Conservation (phyloP, 208 protist species). For the Acanthamoeba royreba region DNA sequence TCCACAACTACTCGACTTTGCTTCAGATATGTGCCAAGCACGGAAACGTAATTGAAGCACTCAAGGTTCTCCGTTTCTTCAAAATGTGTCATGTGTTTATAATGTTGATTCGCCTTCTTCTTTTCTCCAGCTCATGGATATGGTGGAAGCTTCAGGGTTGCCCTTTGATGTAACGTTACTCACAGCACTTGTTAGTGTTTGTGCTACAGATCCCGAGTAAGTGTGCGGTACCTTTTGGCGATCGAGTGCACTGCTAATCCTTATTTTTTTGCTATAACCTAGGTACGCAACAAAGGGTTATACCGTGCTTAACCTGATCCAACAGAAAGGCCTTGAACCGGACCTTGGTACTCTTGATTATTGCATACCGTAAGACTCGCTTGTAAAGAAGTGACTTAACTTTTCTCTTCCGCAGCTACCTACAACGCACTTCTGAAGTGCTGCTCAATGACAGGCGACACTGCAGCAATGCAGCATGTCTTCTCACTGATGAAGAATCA, state of each 20-base stretch:
- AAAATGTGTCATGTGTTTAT: not conserved
- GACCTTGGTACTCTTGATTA: constrained; percentile 13
- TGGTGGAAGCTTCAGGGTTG: not conserved
- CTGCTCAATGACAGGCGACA: not conserved
- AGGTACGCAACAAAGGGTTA: not conserved
- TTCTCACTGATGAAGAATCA: not conserved
- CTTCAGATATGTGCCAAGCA: not conserved
- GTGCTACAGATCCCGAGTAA: not conserved
- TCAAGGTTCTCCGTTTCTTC: not conserved
- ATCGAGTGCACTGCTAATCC: too few species aligned
- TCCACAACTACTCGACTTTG: not conserved
- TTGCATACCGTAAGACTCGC: too few species aligned
- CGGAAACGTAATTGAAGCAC: not conserved
- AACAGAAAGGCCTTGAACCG: not conserved
- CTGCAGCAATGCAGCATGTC: not conserved
- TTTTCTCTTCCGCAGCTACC: too few species aligned
- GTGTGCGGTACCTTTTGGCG: too few species aligned
- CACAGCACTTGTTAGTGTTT: not conserved
- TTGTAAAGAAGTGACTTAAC: too few species aligned
- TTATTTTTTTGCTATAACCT: too few species aligned
- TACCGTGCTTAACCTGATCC: not conserved
- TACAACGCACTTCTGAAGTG: not conserved
- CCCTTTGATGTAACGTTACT: not conserved
- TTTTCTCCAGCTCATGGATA: not conserved
- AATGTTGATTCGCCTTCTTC: not conserved